Evolutionary conservation across 2,329 filamentous ascomycete genomes (phyloP), one percentile per base, ranked within the genome.

Genomic region (Aureobasidium subglaciale): DNA sequence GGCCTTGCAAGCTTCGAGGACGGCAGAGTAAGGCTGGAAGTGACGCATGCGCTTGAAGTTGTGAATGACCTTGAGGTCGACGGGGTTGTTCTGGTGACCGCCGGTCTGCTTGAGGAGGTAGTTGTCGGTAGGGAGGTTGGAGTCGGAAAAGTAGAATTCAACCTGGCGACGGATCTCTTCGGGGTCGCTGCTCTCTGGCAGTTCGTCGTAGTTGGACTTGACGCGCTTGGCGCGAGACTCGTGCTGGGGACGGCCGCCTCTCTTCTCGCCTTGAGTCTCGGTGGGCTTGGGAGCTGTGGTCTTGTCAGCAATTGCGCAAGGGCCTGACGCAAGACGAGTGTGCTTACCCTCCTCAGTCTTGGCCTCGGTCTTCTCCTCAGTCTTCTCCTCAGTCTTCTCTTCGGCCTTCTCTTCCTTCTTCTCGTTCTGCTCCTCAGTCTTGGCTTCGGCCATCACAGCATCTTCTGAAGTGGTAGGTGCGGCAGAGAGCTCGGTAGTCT

Each of bases 31-130:
- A 38, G 90, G 89, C 74, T 93, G 85, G 81, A 97, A 99, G 65
- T 86, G 87, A 63, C 84, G 86, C 95, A 99, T 99, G 70, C 95
- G 90, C 75, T 91, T 92, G 80, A 99, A 99, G 50, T 77, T 84
- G 78, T 85, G 83, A 62, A 99, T 83, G 59, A 85, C 81, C 66
- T 85, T 84, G 63, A 99, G 78, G 20, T 85, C 77, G 34, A 99
- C 85, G 40, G 91, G 81, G 70, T 87, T 86, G 78, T 96, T 96
- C 65, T 86, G 80, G 61, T 81, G 77, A 56, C 92, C 92, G 35
- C 85, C 86, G 55, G 89, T 87, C 65, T 85, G 78, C 60, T 83
- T 78, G 76, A 90, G 88, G 63, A 99, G 80, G 75, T 89, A 95
- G 70, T 90, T 87, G 73, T 99, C 95, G 65, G 83, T 84, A 50